These are phyloP conservation scores for Aspergillus haitiensis DNA, from an alignment of 495 filamentous ascomycete species.

Conservation along the genomic window DNA sequence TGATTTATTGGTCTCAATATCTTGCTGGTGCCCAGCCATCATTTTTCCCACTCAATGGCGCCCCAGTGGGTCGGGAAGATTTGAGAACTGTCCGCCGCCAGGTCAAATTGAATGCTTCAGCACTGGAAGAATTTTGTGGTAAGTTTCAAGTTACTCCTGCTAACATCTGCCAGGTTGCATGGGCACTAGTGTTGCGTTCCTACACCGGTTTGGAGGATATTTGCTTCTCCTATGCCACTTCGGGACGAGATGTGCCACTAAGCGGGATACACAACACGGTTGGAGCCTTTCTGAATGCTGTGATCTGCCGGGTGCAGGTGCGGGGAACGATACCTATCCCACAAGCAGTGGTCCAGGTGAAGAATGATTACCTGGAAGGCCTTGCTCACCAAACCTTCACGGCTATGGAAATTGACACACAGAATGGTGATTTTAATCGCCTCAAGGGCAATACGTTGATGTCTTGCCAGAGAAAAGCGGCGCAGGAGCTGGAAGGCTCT, in stretches of 20 bases:
- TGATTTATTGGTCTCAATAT: conserved; percentile 13
- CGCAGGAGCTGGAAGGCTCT: conserved; percentile 11
- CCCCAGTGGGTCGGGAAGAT: neutral
- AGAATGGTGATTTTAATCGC: conserved; percentile 10
- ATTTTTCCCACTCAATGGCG: conserved; percentile 6
- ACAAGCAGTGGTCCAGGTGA: conserved; percentile 3
- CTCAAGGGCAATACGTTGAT: conserved; percentile 17
- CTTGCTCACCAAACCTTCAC: conserved; percentile 11
- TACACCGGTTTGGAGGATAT: conserved; percentile 47
- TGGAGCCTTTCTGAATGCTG: conserved; percentile 14
- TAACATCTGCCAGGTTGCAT: conserved; percentile 32
- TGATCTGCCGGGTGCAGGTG: conserved; percentile 9
- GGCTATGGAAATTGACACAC: conserved; percentile 1
- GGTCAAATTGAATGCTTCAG: neutral
- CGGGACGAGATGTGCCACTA: conserved; percentile 10
- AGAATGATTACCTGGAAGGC: conserved; percentile 13
- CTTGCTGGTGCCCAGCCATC: conserved; percentile 15
- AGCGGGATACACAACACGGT: conserved; percentile 16
- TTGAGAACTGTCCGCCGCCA: neutral
- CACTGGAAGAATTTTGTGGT: conserved; percentile 19
- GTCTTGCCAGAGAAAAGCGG: conserved; percentile 17
- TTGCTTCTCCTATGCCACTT: conserved; percentile 41
- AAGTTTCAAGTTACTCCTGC: conserved; percentile 14
- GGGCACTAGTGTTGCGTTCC: conserved; percentile 43
- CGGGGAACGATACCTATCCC: neutral